Evolutionary conservation across 2,329 filamentous ascomycete genomes (phyloP), one percentile per base, ranked within the genome.

Genomic region (Aureobasidium sp.): DNA sequence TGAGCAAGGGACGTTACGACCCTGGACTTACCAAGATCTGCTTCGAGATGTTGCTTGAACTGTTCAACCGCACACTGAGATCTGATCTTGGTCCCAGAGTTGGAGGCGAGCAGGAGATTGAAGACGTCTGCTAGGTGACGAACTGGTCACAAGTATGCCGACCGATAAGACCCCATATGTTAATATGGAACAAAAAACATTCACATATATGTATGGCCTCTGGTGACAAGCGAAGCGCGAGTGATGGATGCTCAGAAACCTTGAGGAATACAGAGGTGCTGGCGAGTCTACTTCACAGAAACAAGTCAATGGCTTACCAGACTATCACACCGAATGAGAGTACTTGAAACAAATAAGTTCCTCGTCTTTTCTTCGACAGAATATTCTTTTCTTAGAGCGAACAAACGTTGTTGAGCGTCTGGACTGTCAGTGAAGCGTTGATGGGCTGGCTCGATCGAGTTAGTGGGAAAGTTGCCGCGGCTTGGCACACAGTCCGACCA

Each of bases 1-100:
- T 94, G 63, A 91, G 88, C 74, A 96, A 96, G 77, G 92, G 91
- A n/a, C 82, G 92, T 30, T 97, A 96, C 70, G 92, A 97, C 72
- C 90, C 92, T 0, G 90, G 89, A 25, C 81, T 97, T 62, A 85
- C 86, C 4, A 93, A 91, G 71, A 83, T 93, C 39, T 96, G 92
- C 77, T 96, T 96, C 71, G 90, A 96, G 79, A 88, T 97, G 74
- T 76, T 97, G 68, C 79, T 94, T 16, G 92, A 97, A 77, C 70
- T 96, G 63, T 97, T 97, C 75, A 86, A 84, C 0, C 80, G 92
- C 27, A 85, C 84, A 0, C 76, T 97, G 71, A 90, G 89, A 77
- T 82, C 87, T 4, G 91, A 96, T 67, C 73, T 97, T 62, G 92
- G 93, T 0, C 80, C 83, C 39, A 78, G 80, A 66, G 85, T 86